Evolutionary conservation across 306 rosid species (phyloP).

Genomic region (Macrotyloma uniflorum): DNA sequence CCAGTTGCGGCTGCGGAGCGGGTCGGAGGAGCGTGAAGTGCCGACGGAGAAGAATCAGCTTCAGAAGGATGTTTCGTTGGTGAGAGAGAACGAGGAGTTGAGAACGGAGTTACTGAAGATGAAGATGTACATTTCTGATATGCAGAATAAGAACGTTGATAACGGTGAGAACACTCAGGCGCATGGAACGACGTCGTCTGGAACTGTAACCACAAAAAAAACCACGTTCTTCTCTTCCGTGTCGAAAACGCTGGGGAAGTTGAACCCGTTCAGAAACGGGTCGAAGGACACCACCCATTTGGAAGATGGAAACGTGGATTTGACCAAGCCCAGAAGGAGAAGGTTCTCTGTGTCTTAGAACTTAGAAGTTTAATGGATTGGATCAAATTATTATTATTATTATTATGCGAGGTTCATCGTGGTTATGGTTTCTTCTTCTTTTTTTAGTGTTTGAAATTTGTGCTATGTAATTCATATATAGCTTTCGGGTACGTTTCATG

Average conservation of each 20-base stretch:
- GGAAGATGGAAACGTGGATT: conserved; percentile 59
- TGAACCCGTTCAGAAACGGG: conserved; percentile 74
- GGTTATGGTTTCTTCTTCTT: not conserved
- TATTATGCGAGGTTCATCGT: not conserved
- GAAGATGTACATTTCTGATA: conserved; percentile 67
- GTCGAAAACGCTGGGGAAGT: conserved; percentile 65
- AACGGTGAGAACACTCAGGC: not conserved
- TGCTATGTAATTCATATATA: not conserved
- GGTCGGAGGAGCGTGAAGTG: conserved; percentile 40
- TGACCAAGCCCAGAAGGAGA: conserved; percentile 79
- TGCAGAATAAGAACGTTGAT: conserved; percentile 38
- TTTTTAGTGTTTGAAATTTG: not conserved
- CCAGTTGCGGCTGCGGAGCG: conserved; percentile 70
- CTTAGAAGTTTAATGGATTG: too few species aligned
- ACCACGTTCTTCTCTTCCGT: conserved; percentile 65
- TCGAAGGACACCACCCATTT: conserved; percentile 72
- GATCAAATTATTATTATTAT: not conserved
- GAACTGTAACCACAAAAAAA: conserved; percentile 21
- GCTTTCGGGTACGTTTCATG: not conserved
- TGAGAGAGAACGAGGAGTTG: conserved; percentile 70
- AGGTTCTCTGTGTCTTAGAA: conserved; percentile 80
- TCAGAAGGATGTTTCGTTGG: conserved; percentile 61
- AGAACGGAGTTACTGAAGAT: conserved; percentile 65
- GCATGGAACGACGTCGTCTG: conserved; percentile 41
- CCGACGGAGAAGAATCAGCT: conserved; percentile 46